These are phyloP conservation scores for Aspergillus coremiiformis DNA, from an alignment of 495 filamentous ascomycete species.

Conservation along the genomic window DNA sequence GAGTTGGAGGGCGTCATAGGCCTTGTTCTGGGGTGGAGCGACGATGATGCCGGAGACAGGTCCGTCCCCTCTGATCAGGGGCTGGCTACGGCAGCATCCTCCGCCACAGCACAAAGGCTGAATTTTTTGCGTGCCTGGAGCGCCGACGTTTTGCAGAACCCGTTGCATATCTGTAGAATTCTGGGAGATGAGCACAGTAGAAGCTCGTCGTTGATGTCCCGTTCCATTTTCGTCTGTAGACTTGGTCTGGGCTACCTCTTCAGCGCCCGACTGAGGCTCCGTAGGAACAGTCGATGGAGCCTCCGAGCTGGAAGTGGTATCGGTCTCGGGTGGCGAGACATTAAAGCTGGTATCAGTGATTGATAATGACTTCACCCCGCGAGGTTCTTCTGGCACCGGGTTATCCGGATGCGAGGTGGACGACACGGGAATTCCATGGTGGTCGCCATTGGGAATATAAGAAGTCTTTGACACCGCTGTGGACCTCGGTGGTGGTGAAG, in stretches of 20 bases:
- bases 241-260: slow-evolving; percentile 29
- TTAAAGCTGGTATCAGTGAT: slow-evolving; percentile 38
- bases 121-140: slow-evolving; percentile 43
- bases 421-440: slow-evolving; percentile 35
- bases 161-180: slow-evolving; percentile 66
- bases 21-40: slow-evolving; percentile 70
- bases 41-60: slow-evolving; percentile 51
- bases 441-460: slow-evolving; percentile 22
- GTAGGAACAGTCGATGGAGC: slow-evolving; percentile 46
- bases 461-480: slow-evolving; percentile 19
- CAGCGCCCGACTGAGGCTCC: slow-evolving; percentile 44
- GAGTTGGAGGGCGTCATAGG: slow-evolving; percentile 69
- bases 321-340: slow-evolving; percentile 31
- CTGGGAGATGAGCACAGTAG: slow-evolving; percentile 71
- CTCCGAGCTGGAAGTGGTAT: slow-evolving; percentile 35
- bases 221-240: slow-evolving; percentile 12
- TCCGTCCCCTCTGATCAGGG: slow-evolving; percentile 37
- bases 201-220: slow-evolving; percentile 58
- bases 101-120: slow-evolving; percentile 79
- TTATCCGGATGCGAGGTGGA: slow-evolving; percentile 49
- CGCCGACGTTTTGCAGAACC: slow-evolving; percentile 44
- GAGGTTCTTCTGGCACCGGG: slow-evolving; percentile 50
- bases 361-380: slow-evolving; percentile 32
- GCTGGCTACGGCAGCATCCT: slow-evolving; percentile 74
- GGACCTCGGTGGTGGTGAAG: slow-evolving; percentile 23